These are phyloP conservation scores for Colletotrichum caudatum DNA, from an alignment of 2,329 filamentous ascomycete species.

Conservation along the genomic window DNA sequence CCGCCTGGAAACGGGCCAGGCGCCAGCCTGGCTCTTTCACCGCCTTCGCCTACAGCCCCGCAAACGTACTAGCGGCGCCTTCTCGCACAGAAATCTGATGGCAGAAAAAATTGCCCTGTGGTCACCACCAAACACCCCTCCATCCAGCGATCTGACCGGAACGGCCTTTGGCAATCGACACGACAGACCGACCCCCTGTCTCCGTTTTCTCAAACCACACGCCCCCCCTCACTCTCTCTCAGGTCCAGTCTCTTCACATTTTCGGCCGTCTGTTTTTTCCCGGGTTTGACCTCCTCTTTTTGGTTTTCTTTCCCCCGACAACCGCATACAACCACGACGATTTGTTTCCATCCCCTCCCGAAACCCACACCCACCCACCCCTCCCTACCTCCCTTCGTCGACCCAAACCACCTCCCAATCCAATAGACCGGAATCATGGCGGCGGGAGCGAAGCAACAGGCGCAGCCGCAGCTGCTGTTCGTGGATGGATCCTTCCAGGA, in stretches of 20 bases:
- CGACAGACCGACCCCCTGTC: slow-evolving; percentile 41
- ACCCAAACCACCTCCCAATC: slow-evolving; percentile 23
- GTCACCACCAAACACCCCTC: slow-evolving; percentile 37
- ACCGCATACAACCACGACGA: slow-evolving; percentile 29
- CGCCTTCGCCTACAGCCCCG: slow-evolving; percentile 56
- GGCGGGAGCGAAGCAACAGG: slow-evolving; percentile 53
- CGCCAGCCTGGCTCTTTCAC: slow-evolving; percentile 40
- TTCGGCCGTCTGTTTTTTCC: slow-evolving; percentile 38
- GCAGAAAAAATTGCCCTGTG: slow-evolving; percentile 39
- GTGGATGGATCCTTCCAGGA: slow-evolving; percentile 96
- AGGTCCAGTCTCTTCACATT: slow-evolving; percentile 27
- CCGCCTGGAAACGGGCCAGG: slow-evolving; percentile 4
- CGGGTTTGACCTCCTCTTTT: slow-evolving; percentile 42
- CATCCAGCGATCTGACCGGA: slow-evolving; percentile 31
- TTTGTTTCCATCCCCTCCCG: slow-evolving; percentile 23
- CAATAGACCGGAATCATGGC: slow-evolving; percentile 46
- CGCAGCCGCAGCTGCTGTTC: slow-evolving; percentile 73
- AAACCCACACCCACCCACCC: slow-evolving; percentile 33
- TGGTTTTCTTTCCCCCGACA: slow-evolving; percentile 41
- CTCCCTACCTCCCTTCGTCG: slow-evolving; percentile 30
- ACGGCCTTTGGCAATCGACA: slow-evolving; percentile 36
- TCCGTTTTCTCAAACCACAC: slow-evolving; percentile 39
- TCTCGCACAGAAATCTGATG: slow-evolving; percentile 38
- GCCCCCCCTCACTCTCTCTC: slow-evolving; percentile 24
- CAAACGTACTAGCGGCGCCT: slow-evolving; percentile 30